Percentiles rank a stretch among this genome's conserved stretches.
Conservation (phyloP, 108 stramenopile genomes). For the Cyclotella kingstonii region DNA sequence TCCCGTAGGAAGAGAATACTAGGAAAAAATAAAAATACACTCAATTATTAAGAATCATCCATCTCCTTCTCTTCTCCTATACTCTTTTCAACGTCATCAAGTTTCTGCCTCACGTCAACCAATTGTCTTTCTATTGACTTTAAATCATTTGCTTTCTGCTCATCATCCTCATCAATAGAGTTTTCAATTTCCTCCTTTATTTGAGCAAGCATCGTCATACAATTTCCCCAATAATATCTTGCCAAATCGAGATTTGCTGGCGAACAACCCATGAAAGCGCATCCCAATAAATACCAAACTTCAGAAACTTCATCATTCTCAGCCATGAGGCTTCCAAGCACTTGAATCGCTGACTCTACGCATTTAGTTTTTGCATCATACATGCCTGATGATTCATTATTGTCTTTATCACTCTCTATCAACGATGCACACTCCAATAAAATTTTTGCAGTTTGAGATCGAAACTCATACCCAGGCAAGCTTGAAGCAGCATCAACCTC, state of each 20-base stretch:
- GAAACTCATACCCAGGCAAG: conserved; percentile 77
- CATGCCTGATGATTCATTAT: background rate
- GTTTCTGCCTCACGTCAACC: conserved; percentile 51
- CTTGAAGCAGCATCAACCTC: conserved; percentile 50
- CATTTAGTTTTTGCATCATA: conserved; percentile 46
- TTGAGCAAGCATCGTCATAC: conserved; percentile 68
- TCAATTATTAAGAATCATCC: conserved; percentile 19
- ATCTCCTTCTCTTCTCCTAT: conserved; percentile 16
- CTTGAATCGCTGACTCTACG: conserved; percentile 65
- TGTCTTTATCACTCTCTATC: conserved; percentile 12
- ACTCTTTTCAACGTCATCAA: conserved; percentile 6
- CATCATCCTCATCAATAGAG: conserved; percentile 40
- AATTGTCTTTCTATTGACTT: conserved; percentile 52
- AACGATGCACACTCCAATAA: conserved; percentile 75
- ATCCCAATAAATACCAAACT: conserved; percentile 80
- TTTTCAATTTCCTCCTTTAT: conserved; percentile 61
- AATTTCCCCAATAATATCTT: conserved; percentile 60
- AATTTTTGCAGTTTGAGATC: conserved; percentile 83
- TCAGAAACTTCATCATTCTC: conserved; percentile 91
- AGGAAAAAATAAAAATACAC: conserved; percentile 3
- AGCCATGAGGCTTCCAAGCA: conserved; percentile 80
- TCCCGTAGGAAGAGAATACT: too few species aligned
- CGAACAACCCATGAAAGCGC: conserved; percentile 62
- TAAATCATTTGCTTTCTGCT: conserved; percentile 46
- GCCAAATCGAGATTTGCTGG: conserved; percentile 58